These are phyloP conservation scores for Fusarium torreyae DNA, from an alignment of 2,329 filamentous ascomycete species.

Conservation along the genomic window DNA sequence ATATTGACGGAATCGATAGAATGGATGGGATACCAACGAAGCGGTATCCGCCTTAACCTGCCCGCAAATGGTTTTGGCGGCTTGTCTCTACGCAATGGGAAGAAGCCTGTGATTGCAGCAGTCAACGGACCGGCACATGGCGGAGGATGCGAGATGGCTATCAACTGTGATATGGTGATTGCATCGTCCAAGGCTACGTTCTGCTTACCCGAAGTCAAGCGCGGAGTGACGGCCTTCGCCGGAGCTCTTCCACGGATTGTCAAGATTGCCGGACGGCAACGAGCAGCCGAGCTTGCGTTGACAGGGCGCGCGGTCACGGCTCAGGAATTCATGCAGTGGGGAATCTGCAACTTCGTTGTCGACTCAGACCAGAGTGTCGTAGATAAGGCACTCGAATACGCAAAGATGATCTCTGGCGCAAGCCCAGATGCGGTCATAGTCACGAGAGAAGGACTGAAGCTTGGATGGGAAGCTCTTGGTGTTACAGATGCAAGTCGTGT, in stretches of 20 bases:
- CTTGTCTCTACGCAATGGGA: slow-evolving; percentile 54
- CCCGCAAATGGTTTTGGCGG: slow-evolving; percentile 53
- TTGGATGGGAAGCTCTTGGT: no score
- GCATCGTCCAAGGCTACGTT: slow-evolving; percentile 67
- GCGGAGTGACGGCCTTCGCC: slow-evolving; percentile 70
- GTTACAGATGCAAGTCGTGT: no score
- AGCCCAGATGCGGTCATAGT: no score
- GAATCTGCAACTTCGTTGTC: slow-evolving; percentile 37
- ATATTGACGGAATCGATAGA: no score
- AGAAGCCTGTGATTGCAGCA: slow-evolving; percentile 53
- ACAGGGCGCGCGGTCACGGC: slow-evolving; percentile 48
- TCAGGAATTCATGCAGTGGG: slow-evolving; percentile 54
- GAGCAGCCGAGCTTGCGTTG: slow-evolving; percentile 54
- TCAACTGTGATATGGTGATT: slow-evolving; percentile 71
- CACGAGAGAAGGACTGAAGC: no score
- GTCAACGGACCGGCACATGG: slow-evolving; percentile 54
- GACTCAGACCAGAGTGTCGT: no score
- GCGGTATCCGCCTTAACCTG: neutral
- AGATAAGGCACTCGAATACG: no score
- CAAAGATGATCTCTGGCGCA: no score
- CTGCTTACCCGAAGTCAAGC: slow-evolving; percentile 69
- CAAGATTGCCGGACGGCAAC: slow-evolving; percentile 54
- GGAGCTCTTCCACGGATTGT: slow-evolving; percentile 68
- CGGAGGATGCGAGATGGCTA: slow-evolving; percentile 53
- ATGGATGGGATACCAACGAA: no score